Percentiles rank a stretch among this genome's conserved stretches.
phyloP scores from a whole-genome alignment of 805 yeast species.

The Grigorovia yakushimaensis region DNA sequence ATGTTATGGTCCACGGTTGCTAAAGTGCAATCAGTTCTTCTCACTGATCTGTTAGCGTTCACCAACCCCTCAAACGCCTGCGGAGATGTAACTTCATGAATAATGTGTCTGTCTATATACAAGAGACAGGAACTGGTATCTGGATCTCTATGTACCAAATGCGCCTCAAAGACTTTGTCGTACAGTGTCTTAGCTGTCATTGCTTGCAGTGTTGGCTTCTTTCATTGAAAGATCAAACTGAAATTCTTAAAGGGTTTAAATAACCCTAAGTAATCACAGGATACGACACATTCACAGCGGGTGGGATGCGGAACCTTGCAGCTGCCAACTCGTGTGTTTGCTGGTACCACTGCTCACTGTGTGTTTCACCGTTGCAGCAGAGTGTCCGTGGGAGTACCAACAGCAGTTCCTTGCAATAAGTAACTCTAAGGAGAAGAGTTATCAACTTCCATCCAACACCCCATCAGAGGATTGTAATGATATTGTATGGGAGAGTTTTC shows the following conservation, averaged over 20 bases:
- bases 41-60: constrained; percentile 78
- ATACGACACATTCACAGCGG: too few species aligned
- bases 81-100: constrained; percentile 98
- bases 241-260: background rate
- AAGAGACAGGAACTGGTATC: constrained; percentile 78
- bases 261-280: too few species aligned
- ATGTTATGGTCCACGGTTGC: constrained; percentile 97
- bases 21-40: constrained; percentile 87
- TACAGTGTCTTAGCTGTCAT: constrained; percentile 54
- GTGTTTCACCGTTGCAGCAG: too few species aligned
- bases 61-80: constrained; percentile 96
- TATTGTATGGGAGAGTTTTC: background rate
- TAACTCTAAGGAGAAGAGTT: background rate
- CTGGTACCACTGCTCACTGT: too few species aligned
- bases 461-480: background rate
- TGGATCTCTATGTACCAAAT: constrained; percentile 72
- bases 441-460: background rate
- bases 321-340: too few species aligned
- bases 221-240: background rate
- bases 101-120: constrained; percentile 93
- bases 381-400: too few species aligned
- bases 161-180: constrained; percentile 94
- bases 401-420: too few species aligned
- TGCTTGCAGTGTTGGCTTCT: background rate
- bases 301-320: too few species aligned